These are phyloP conservation scores for Eucalyptus sideroxylon DNA, from an alignment of 345 rosid species.

Conservation along the genomic window DNA sequence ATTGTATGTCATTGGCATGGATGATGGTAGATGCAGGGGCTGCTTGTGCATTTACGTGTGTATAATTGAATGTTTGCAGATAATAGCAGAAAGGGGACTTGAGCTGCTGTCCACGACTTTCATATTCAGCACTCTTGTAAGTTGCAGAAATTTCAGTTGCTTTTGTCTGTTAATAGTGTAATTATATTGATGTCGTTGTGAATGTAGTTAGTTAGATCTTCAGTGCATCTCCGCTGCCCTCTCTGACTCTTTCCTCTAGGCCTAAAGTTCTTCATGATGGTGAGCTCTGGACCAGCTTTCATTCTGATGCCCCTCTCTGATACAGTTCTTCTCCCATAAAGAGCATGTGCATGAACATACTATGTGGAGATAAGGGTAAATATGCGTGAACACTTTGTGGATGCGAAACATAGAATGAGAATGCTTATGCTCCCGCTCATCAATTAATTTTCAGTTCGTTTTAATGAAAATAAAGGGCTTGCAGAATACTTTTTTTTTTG, in stretches of 20 bases:
- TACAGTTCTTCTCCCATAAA: neutral
- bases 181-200: neutral
- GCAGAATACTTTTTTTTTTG: neutral
- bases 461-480: neutral
- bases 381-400: rapidly evolving
- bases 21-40: neutral
- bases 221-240: neutral
- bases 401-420: neutral
- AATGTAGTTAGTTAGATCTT: neutral
- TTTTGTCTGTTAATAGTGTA: neutral
- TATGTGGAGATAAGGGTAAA: neutral
- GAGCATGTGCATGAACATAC: neutral
- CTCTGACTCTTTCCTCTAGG: neutral
- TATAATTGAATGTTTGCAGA: conserved; percentile 18
- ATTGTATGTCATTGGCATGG: neutral
- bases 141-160: neutral
- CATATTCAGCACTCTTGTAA: conserved; percentile 64
- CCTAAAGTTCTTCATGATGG: neutral
- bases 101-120: conserved; percentile 76
- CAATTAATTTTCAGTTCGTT: neutral
- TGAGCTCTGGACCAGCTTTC: neutral
- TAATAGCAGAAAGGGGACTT: conserved; percentile 75
- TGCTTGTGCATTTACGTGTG: neutral
- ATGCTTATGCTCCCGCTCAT: neutral
- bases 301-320: neutral